These are phyloP conservation scores for Hypoxylon fuscum DNA, from an alignment of 495 filamentous ascomycete genomes.

Conservation along the genomic window DNA sequence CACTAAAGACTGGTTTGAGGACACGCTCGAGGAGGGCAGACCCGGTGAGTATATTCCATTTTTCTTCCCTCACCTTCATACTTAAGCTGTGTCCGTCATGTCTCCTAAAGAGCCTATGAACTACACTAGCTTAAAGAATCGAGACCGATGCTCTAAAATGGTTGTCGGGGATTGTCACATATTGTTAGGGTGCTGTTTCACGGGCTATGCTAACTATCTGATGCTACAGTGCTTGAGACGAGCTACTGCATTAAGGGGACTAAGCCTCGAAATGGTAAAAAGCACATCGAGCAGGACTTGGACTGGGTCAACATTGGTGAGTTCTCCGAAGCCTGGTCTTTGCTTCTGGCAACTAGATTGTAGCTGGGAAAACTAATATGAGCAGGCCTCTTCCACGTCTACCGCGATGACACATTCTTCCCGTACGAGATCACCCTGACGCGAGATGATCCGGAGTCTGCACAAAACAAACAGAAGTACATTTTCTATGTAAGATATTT, in stretches of 20 bases:
- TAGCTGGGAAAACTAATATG: neutral
- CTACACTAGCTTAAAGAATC: too few species aligned
- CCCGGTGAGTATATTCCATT: slow-evolving; percentile 7
- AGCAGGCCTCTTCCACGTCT: slow-evolving; percentile 32
- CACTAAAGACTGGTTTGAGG: slow-evolving; percentile 53
- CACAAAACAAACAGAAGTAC: slow-evolving; percentile 46
- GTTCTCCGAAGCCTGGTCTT: slow-evolving; percentile 1
- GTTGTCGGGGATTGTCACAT: too few species aligned
- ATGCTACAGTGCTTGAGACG: too few species aligned
- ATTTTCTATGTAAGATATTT: slow-evolving; percentile 43
- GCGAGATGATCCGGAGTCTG: slow-evolving; percentile 38
- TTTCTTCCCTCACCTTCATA: neutral
- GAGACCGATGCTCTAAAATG: too few species aligned
- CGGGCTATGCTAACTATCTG: too few species aligned
- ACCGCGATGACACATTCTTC: slow-evolving; percentile 48
- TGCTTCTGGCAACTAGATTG: neutral
- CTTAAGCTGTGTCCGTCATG: neutral
- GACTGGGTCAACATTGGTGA: slow-evolving; percentile 48
- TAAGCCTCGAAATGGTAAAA: too few species aligned
- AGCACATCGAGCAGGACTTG: slow-evolving; percentile 56
- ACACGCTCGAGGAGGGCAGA: slow-evolving; percentile 35
- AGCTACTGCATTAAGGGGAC: too few species aligned
- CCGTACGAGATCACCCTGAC: slow-evolving; percentile 45
- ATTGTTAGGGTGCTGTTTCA: too few species aligned
- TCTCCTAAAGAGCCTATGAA: too few species aligned